Evolutionary conservation across 495 filamentous ascomycete genomes (phyloP).

Genomic region (Achaetomiella virescens): DNA sequence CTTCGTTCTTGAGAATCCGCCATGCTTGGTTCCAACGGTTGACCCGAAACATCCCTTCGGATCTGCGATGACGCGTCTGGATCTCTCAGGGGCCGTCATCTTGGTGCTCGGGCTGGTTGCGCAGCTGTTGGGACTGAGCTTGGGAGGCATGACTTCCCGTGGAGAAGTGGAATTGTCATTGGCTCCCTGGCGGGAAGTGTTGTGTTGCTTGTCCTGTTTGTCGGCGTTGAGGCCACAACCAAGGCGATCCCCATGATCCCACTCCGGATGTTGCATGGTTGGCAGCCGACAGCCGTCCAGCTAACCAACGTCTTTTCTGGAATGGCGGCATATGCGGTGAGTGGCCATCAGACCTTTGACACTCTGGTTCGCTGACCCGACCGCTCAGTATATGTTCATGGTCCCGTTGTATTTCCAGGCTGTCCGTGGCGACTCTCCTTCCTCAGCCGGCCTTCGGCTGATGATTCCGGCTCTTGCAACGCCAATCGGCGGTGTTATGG

Average conservation of each 20-base stretch:
- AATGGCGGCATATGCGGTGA: slow-evolving; percentile 56
- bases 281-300: slow-evolving; percentile 48
- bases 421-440: slow-evolving; percentile 54
- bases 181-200: slow-evolving; percentile 46
- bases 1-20: slow-evolving; percentile 44
- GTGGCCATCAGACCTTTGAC: slow-evolving; percentile 15
- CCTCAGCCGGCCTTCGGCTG: slow-evolving; percentile 52
- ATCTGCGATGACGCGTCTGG: slow-evolving; percentile 49
- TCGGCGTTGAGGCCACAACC: slow-evolving; percentile 52
- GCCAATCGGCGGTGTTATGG: slow-evolving; percentile 53
- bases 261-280: slow-evolving; percentile 49
- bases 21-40: slow-evolving; percentile 9
- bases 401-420: slow-evolving; percentile 61
- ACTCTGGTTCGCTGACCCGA: background rate
- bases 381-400: slow-evolving; percentile 57
- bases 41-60: slow-evolving; percentile 19
- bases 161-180: slow-evolving; percentile 49
- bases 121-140: slow-evolving; percentile 53
- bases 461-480: slow-evolving; percentile 56
- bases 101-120: slow-evolving; percentile 50
- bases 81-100: slow-evolving; percentile 48
- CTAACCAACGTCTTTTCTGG: slow-evolving; percentile 58
- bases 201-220: slow-evolving; percentile 43
- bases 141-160: slow-evolving; percentile 56
- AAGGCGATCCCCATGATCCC: slow-evolving; percentile 59